A percentile compares a stretch with the other conserved stretches of the same genome.
These are phyloP conservation scores for Rhodotorula mucilaginosa DNA, from an alignment of 1,284 basidiomycete genomes.

Conservation along the genomic window DNA sequence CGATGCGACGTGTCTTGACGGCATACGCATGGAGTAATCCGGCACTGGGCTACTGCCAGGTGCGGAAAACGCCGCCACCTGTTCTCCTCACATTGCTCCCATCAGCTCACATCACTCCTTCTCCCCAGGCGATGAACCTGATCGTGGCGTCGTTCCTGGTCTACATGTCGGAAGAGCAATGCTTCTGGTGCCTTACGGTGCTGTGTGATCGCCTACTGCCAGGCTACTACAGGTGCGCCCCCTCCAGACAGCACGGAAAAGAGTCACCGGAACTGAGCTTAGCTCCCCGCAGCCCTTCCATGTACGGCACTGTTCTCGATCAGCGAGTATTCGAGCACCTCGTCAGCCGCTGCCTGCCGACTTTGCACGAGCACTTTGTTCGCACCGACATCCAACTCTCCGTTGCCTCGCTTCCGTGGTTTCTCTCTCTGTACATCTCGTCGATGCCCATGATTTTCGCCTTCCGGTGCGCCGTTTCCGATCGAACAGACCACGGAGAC, in stretches of 20 bases:
- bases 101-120: not conserved
- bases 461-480: conserved; percentile 59
- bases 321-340: conserved; percentile 97
- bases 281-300: conserved; percentile 72
- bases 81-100: not conserved
- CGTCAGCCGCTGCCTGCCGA: conserved; percentile 71
- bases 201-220: conserved; percentile 91
- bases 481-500: no score
- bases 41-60: conserved; percentile 60
- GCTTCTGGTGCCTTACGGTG: conserved; percentile 95
- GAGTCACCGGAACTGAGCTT: not conserved
- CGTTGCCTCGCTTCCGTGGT: conserved; percentile 97
- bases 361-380: conserved; percentile 91
- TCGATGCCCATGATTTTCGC: conserved; percentile 99
- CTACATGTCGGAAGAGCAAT: conserved; percentile 99
- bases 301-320: conserved; percentile 97
- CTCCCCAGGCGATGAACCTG: conserved; percentile 44
- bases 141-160: conserved; percentile 76
- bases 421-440: conserved; percentile 85
- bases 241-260: not conserved
- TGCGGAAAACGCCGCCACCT: not conserved
- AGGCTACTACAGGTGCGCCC: conserved; percentile 85
- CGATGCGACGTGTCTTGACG: conserved; percentile 84
- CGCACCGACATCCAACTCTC: conserved; percentile 92
- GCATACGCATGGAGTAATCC: conserved; percentile 98